phyloP scores from a whole-genome alignment of 345 rosid genomes.

The Physaria fendleri region DNA sequence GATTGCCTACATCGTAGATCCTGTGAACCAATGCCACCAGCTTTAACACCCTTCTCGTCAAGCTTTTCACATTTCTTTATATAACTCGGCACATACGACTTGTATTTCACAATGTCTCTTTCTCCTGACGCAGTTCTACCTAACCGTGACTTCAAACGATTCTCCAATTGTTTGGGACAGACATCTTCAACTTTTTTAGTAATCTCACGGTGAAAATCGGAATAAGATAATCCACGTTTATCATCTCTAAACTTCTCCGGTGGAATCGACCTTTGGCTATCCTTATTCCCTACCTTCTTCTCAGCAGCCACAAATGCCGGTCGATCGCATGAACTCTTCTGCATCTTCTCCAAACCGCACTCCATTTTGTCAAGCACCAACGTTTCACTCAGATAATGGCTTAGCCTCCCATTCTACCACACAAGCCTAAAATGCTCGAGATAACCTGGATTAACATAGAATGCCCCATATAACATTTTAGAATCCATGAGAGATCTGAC shows the following conservation, averaged over 20 bases:
- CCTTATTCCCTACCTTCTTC: constrained; percentile 23
- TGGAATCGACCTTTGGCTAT: constrained; percentile 26
- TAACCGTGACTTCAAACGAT: constrained; percentile 27
- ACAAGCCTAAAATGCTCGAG: not conserved
- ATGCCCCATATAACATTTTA: no score
- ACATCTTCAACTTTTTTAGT: constrained; percentile 35
- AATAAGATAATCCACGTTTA: constrained; percentile 37
- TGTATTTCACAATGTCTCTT: constrained; percentile 48
- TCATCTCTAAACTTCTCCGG: constrained; percentile 38
- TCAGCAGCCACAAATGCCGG: constrained; percentile 28
- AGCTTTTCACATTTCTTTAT: constrained; percentile 45
- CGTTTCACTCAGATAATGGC: constrained; percentile 4
- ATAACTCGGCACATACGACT: constrained; percentile 76
- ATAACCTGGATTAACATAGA: not conserved
- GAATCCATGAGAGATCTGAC: no score
- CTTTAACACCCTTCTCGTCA: constrained; percentile 46
- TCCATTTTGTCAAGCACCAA: constrained; percentile 32
- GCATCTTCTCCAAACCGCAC: constrained; percentile 28
- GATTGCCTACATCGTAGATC: constrained; percentile 42
- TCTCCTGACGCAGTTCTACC: constrained; percentile 28
- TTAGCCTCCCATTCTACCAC: not conserved
- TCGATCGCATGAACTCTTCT: constrained; percentile 29
- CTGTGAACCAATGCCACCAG: constrained; percentile 64
- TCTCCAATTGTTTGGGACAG: constrained; percentile 32
- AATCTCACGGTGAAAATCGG: constrained; percentile 45